Percentiles rank a stretch among this genome's conserved stretches.
Evolutionary conservation across 2,329 filamentous ascomycete species (phyloP).

Genomic region (Fusarium dimerum): DNA sequence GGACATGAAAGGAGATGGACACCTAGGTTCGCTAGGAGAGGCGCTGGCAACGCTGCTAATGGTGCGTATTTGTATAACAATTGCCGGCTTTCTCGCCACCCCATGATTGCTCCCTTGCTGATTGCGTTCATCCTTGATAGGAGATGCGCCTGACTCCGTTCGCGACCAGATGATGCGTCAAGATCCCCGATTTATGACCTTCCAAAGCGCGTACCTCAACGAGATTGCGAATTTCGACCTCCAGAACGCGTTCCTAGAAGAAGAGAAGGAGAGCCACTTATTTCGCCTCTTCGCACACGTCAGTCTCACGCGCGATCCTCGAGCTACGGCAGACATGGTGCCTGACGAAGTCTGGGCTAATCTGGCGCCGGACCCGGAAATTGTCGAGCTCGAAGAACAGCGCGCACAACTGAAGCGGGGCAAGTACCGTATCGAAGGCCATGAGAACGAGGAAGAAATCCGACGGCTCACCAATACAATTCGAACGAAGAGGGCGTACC

Average conservation of each 20-base stretch:
- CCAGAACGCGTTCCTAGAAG: slow-evolving; percentile 30
- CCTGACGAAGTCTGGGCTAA: slow-evolving; percentile 30
- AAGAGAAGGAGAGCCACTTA: slow-evolving; percentile 13
- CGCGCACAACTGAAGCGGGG: slow-evolving; percentile 26
- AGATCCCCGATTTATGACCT: slow-evolving; percentile 29
- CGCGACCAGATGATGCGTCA: slow-evolving; percentile 33
- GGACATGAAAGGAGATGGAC: slow-evolving; percentile 7
- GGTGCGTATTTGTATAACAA: slow-evolving; percentile 3
- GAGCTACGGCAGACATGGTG: slow-evolving; percentile 30
- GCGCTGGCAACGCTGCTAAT: slow-evolving; percentile 19
- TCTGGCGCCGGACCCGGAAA: slow-evolving; percentile 26
- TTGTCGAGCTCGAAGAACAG: slow-evolving; percentile 22
- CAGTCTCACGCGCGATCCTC: slow-evolving; percentile 30
- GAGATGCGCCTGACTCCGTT: slow-evolving; percentile 27
- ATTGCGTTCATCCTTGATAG: slow-evolving; percentile 3
- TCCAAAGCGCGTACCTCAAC: slow-evolving; percentile 28
- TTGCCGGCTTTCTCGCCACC: too few species aligned
- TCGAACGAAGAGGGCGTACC: slow-evolving; percentile 19
- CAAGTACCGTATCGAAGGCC: slow-evolving; percentile 23
- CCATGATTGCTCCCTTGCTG: background rate
- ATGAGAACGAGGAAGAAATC: slow-evolving; percentile 25
- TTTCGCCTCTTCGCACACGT: slow-evolving; percentile 16
- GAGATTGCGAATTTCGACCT: slow-evolving; percentile 31
- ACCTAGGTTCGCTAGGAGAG: slow-evolving; percentile 12
- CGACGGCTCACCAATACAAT: slow-evolving; percentile 23